Evolutionary conservation across 805 yeast genomes (phyloP).

Genomic region (Huiozyma naganishii): DNA sequence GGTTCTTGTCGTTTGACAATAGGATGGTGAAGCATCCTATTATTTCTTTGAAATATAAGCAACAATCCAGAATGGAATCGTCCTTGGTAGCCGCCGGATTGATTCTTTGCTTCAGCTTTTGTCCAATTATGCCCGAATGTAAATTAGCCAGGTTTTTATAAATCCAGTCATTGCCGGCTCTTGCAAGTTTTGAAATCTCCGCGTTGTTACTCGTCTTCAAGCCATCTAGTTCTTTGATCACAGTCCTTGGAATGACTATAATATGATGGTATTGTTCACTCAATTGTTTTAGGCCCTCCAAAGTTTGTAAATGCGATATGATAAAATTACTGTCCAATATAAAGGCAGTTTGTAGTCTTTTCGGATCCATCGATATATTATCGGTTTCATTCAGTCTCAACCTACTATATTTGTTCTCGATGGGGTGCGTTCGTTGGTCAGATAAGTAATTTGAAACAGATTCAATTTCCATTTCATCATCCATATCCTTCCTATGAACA

Average conservation of each 20-base stretch:
- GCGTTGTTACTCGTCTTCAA: constrained; percentile 39
- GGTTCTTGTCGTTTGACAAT: constrained; percentile 73
- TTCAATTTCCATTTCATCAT: constrained; percentile 34
- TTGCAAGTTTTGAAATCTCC: constrained; percentile 46
- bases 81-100: constrained; percentile 45
- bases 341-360: constrained; percentile 29
- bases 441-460: constrained; percentile 34
- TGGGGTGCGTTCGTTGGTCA: constrained; percentile 14
- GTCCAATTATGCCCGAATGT: constrained; percentile 49
- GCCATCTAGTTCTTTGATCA: constrained; percentile 73
- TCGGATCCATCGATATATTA: background rate
- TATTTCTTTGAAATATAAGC: constrained; percentile 45
- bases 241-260: constrained; percentile 61
- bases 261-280: constrained; percentile 34
- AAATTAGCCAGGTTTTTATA: constrained; percentile 45
- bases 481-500: constrained; percentile 39
- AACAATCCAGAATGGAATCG: constrained; percentile 80
- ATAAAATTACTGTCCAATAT: constrained; percentile 80
- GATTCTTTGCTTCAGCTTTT: constrained; percentile 43
- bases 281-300: constrained; percentile 40
- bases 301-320: constrained; percentile 50
- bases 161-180: constrained; percentile 74
- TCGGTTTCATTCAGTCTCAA: background rate
- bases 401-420: background rate
- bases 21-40: constrained; percentile 41